Base-by-base conservation (phyloP, 345 rosid species). In the Anastatica hierochuntica region DNA sequence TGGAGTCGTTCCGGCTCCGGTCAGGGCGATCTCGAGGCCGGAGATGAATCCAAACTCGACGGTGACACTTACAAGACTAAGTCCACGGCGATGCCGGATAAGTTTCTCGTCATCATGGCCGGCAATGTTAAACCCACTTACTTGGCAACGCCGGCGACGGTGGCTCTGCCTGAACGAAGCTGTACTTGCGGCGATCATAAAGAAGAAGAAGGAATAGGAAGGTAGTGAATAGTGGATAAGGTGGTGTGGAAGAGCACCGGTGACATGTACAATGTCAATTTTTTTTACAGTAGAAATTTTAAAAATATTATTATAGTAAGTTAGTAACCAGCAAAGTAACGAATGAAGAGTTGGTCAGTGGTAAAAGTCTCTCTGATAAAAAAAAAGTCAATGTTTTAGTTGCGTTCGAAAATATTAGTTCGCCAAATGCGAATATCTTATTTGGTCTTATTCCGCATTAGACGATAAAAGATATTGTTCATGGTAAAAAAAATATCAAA, bases 21-120 rank as follows among this genome's bases (percentile, higher is more conserved):
- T 52, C 31, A 43, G 38, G 57, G 69, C 2, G 95, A 88, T 52
- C 61, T 77, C 39, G 97, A 89, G 49, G 78, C 71, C 0, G 94
- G 90, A 12, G 76, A 68, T 43, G 79, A 72, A n/a, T 38, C 37
- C 9, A 69, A 74, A 52, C 15, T 16, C 11, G 71, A 46, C 1
- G 41, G 16, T 36, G 59, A 62, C 27, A 62, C 16, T 51, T 18
- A 24, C 19, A 51, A 33, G 51, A 6, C 17, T 20, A 68, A 42
- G 0, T 68, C 30, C 0, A 46, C 60, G 4, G 20, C 4, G 48
- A 52, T 69, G 58, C 82, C 79, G 46, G 92, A 80, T 63, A 88
- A 81, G 74, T 56, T 85, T 11, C 55, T 85, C 53, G 97, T 89
- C 31, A 79, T 89, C 34, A 86, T 89, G 94, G 95, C 97, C 0